Evolutionary conservation across 2,329 filamentous ascomycete genomes (phyloP).

Genomic region (Lachnellula occidentalis): DNA sequence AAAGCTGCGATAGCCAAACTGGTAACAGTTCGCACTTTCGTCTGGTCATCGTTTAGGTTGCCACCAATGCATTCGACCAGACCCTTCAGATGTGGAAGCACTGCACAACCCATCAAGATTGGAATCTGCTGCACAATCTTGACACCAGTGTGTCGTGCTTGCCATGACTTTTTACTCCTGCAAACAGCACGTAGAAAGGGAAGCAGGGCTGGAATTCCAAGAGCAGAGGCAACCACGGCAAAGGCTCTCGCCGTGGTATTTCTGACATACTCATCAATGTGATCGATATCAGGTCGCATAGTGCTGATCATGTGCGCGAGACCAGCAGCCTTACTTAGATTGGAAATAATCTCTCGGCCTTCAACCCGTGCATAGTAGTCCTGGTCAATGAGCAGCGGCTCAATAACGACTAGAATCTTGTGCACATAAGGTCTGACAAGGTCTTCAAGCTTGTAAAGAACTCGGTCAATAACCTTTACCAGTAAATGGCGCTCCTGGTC

Average conservation of each 20-base stretch:
- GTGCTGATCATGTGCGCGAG: constrained; percentile 99
- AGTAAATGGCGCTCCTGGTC: constrained; percentile 97
- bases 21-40: constrained; percentile 94
- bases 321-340: constrained; percentile 92
- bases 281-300: constrained; percentile 98
- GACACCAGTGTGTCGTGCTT: constrained; percentile 93
- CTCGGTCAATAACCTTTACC: constrained; percentile 98
- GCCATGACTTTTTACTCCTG: constrained; percentile 98
- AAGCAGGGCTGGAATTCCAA: constrained; percentile 90
- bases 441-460: constrained; percentile 97
- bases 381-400: constrained; percentile 97
- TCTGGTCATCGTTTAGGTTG: constrained; percentile 95
- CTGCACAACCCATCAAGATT: constrained; percentile 96
- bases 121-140: constrained; percentile 99
- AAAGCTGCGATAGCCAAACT: constrained; percentile 90
- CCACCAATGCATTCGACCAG: constrained; percentile 94
- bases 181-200: constrained; percentile 95
- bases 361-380: constrained; percentile 99
- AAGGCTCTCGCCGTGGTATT: constrained; percentile 97
- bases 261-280: constrained; percentile 95
- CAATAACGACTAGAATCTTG: constrained; percentile 97
- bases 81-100: constrained; percentile 90
- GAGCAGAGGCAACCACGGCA: constrained; percentile 90
- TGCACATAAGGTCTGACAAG: constrained; percentile 94
- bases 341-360: constrained; percentile 97